Percentiles rank a stretch among this genome's conserved stretches.
Conservation (phyloP, 1,139 yeast genomes). For the Taiozyma sp. region DNA sequence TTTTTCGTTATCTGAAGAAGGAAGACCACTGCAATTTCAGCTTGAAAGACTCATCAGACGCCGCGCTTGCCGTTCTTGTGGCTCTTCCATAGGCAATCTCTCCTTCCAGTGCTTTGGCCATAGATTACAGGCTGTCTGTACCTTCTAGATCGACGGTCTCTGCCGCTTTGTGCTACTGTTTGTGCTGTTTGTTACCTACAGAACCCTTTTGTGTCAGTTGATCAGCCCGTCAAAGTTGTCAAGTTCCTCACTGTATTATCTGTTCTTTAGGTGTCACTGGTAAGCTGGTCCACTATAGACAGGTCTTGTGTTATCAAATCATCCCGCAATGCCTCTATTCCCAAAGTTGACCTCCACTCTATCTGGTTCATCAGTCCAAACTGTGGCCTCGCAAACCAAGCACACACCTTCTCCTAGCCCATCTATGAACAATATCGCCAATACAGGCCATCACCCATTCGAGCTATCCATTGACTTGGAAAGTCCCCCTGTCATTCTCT, state of each 20-base stretch:
- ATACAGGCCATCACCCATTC: slow-evolving; percentile 29
- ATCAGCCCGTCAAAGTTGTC: background rate
- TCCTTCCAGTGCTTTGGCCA: background rate
- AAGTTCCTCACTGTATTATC: background rate
- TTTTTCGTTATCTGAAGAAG: background rate
- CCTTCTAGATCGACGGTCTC: background rate
- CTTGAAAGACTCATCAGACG: background rate
- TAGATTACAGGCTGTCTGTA: background rate
- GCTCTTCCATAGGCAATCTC: background rate
- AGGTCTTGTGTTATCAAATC: background rate
- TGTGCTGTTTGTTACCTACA: background rate
- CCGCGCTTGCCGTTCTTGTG: background rate
- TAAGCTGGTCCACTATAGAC: background rate
- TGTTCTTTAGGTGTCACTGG: background rate
- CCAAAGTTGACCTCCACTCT: slow-evolving; percentile 16
- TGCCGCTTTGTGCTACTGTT: background rate
- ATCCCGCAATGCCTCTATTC: slow-evolving; percentile 13
- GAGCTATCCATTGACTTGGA: slow-evolving; percentile 63
- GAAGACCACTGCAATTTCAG: background rate
- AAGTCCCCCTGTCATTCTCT: slow-evolving; percentile 84
- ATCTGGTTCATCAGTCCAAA: slow-evolving; percentile 6
- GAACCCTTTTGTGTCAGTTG: background rate
- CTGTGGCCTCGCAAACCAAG: slow-evolving; percentile 1
- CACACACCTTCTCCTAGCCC: slow-evolving; percentile 1
- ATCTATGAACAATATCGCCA: slow-evolving; percentile 14